Evolutionary conservation across 2,329 filamentous ascomycete genomes (phyloP).

Genomic region (Penicillium sp.): DNA sequence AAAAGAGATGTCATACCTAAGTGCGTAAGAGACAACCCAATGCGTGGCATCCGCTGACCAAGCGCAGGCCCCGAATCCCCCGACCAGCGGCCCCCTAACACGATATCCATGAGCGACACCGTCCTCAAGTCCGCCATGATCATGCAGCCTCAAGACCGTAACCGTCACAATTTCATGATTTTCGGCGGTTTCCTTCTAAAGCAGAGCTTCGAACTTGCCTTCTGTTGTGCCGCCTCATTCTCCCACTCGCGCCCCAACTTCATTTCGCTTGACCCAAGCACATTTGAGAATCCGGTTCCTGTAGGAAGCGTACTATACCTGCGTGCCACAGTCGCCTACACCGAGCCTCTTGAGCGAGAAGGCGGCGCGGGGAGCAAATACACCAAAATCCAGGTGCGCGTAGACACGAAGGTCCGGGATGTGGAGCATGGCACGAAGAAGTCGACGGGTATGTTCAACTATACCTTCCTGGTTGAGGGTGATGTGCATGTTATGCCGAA

Average conservation of each 20-base stretch:
- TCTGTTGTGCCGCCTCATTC: constrained; percentile 74
- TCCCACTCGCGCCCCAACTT: constrained; percentile 73
- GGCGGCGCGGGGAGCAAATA: constrained; percentile 54
- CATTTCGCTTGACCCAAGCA: constrained; percentile 73
- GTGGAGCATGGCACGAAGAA: constrained; percentile 72
- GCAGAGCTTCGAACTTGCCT: constrained; percentile 76
- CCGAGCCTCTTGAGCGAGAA: constrained; percentile 62
- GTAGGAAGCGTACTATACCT: constrained; percentile 76
- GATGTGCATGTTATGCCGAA: constrained; percentile 70
- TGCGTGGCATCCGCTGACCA: constrained; percentile 6
- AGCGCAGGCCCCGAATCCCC: constrained; percentile 59
- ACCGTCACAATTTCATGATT: constrained; percentile 76
- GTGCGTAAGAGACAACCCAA: constrained; percentile 36
- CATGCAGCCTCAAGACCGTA: constrained; percentile 76
- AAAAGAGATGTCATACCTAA: constrained; percentile 67
- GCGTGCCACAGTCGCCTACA: constrained; percentile 74
- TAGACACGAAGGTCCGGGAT: constrained; percentile 73
- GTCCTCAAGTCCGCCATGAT: constrained; percentile 70
- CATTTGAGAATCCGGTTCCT: constrained; percentile 75
- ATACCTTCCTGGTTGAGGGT: constrained; percentile 71
- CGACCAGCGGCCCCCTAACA: constrained; percentile 60
- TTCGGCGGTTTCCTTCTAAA: constrained; percentile 77
- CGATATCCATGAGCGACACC: constrained; percentile 66
- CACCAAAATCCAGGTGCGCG: constrained; percentile 71
- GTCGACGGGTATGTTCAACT: constrained; percentile 76